Evolutionary conservation across 306 rosid genomes (phyloP), one percentile per base, ranked within the genome.

Genomic region (Prunus fruticosa): DNA sequence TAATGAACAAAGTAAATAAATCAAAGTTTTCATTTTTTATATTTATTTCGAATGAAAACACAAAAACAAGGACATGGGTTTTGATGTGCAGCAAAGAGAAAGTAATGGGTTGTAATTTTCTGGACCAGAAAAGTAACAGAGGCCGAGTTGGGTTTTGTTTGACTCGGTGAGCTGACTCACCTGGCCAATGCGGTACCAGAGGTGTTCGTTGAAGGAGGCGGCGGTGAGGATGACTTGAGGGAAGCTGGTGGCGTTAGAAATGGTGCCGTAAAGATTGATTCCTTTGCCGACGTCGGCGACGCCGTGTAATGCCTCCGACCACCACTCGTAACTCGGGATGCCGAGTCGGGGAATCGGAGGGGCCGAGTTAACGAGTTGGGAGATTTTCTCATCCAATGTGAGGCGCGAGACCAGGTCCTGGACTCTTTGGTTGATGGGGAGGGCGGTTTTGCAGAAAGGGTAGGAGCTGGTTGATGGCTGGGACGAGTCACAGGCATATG

Each of bases 151-250:
- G 25, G 77, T 6, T 65, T 5, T 15, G 9, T 64, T 43, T 67
- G 69, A 73, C 38, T 70, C 64, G 46, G 65, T 52, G 27, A 22
- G 11, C 20, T 13, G 22, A 63, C 82, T 65, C 32, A 86, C 98
- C 88, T 85, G 86, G 3, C 84, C 97, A 72, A 92, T 92, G 28
- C 79, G 83, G 74, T 92, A 90, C 99, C 99, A 95, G 71, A 95
- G 96, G 28, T 16, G 72, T 12, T 86, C 63, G 62, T 95, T 94
- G 76, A 95, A 95, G 43, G 96, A 61, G 8, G 99, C 96, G 0
- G 97, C 97, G 6, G 96, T 81, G 82, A 92, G 93, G 46, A 95
- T 95, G 66, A 95, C 99, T 80, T 92, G 99, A 78, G 99, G 99
- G 90, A 90, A 95, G 88, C 96, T 89, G 5, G 99, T 92, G 3